Evolutionary conservation across 2,329 filamentous ascomycete genomes (phyloP).

Genomic region (Albifimbria verrucaria): DNA sequence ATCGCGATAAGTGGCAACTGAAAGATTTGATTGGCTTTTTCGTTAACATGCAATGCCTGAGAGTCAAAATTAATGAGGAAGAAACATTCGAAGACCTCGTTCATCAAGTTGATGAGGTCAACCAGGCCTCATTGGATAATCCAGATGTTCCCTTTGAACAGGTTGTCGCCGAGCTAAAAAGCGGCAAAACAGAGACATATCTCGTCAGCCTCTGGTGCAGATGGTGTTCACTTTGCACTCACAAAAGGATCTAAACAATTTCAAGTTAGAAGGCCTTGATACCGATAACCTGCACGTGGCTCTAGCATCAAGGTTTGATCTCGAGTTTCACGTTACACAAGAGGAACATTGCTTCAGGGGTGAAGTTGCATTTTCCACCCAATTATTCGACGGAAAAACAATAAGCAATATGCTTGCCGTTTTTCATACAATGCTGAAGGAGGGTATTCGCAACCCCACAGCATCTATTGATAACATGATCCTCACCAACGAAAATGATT

Average conservation of each 20-base stretch:
- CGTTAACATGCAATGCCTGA: constrained; percentile 18
- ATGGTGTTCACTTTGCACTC: constrained; percentile 15
- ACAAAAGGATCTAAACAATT: constrained; percentile 2
- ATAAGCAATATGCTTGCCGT: constrained; percentile 13
- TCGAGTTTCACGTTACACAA: constrained; percentile 19
- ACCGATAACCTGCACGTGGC: not conserved
- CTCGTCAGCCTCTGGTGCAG: constrained; percentile 13
- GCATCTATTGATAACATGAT: constrained; percentile 2
- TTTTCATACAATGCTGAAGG: constrained; percentile 12
- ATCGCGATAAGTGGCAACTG: constrained; percentile 11
- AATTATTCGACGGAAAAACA: constrained; percentile 12
- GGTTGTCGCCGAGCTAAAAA: constrained; percentile 11
- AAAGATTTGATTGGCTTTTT: constrained; percentile 17
- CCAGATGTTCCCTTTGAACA: constrained; percentile 20
- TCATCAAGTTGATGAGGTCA: constrained; percentile 10
- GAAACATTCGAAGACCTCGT: constrained; percentile 14
- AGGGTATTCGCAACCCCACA: constrained; percentile 9
- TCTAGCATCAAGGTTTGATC: constrained; percentile 12
- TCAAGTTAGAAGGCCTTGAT: constrained; percentile 10
- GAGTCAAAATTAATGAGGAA: constrained; percentile 10
- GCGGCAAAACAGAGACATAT: constrained; percentile 7
- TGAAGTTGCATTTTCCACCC: constrained; percentile 10
- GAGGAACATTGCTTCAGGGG: constrained; percentile 6
- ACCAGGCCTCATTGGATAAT: constrained; percentile 11
- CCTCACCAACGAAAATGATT: constrained; percentile 3